These are phyloP conservation scores for Lathyrus aphaca DNA, from an alignment of 306 rosid genomes.

Conservation along the genomic window DNA sequence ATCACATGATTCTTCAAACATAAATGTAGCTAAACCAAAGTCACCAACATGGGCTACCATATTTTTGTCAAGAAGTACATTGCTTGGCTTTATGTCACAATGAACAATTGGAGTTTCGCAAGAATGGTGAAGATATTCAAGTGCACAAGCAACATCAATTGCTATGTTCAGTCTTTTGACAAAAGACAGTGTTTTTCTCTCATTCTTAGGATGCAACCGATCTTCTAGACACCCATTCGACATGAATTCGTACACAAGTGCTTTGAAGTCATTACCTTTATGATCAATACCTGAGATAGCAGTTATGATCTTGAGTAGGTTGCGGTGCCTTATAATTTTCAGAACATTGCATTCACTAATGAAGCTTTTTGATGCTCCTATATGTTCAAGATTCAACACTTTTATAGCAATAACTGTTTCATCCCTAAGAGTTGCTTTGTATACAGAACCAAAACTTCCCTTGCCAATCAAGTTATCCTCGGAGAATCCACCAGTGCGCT, in stretches of 20 bases:
- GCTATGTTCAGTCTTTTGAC: conserved; percentile 32
- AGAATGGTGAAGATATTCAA: conserved; percentile 38
- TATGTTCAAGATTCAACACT: conserved; percentile 43
- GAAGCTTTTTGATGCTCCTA: conserved; percentile 40
- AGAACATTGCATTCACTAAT: conserved; percentile 39
- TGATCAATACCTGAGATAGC: conserved; percentile 43
- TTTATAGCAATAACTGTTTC: conserved; percentile 42
- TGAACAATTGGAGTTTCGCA: conserved; percentile 42
- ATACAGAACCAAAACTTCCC: conserved; percentile 50
- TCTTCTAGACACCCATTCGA: conserved; percentile 42
- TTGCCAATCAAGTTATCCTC: conserved; percentile 41
- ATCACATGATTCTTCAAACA: conserved; percentile 35
- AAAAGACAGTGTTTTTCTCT: conserved; percentile 32
- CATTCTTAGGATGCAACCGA: conserved; percentile 40
- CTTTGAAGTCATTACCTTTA: conserved; percentile 49
- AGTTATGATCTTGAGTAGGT: conserved; percentile 45
- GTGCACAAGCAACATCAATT: conserved; percentile 43
- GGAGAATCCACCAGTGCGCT: conserved; percentile 45
- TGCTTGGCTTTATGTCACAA: conserved; percentile 49
- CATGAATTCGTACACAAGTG: conserved; percentile 42
- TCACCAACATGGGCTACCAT: conserved; percentile 43
- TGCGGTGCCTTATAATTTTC: conserved; percentile 42
- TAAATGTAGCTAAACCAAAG: conserved; percentile 48
- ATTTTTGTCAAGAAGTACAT: conserved; percentile 40
- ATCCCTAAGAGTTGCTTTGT: conserved; percentile 42